A percentile compares a stretch with the other conserved stretches of the same genome.
These are phyloP conservation scores for Mollisia scopiformis DNA, from an alignment of 2,329 filamentous ascomycete genomes.

Conservation along the genomic window DNA sequence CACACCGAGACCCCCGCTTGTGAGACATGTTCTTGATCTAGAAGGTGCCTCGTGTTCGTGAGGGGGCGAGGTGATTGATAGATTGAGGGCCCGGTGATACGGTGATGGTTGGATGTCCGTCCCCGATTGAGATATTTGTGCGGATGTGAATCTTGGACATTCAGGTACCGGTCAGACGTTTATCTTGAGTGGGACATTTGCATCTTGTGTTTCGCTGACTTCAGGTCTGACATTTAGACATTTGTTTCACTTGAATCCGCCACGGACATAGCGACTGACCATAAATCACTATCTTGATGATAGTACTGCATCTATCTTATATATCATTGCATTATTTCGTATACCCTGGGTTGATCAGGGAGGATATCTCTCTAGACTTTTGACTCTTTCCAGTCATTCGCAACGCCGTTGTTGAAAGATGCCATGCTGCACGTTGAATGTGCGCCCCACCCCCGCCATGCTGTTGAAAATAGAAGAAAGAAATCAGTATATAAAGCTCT, in stretches of 20 bases:
- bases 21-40: not conserved
- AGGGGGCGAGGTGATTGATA: no score
- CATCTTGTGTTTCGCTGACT: not conserved
- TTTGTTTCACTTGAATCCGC: not conserved
- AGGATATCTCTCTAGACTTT: conserved; percentile 22
- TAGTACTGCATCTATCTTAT: not conserved
- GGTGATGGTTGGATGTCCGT: not conserved
- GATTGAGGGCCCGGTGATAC: no score
- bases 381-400: conserved; percentile 15
- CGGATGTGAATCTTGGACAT: not conserved
- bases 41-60: not conserved
- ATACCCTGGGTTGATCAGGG: conserved; percentile 26
- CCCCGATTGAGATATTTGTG: not conserved
- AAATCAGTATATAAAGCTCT: conserved; percentile 5
- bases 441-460: conserved; percentile 19
- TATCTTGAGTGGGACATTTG: not conserved
- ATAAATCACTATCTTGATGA: no score
- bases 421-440: conserved; percentile 28
- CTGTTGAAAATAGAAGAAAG: conserved; percentile 27
- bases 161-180: not conserved
- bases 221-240: not conserved
- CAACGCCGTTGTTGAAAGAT: conserved; percentile 33
- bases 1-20: not conserved
- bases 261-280: not conserved
- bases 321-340: not conserved